Base-by-base conservation (phyloP, 108 stramenopile species). In the Nitzschia sp. region DNA sequence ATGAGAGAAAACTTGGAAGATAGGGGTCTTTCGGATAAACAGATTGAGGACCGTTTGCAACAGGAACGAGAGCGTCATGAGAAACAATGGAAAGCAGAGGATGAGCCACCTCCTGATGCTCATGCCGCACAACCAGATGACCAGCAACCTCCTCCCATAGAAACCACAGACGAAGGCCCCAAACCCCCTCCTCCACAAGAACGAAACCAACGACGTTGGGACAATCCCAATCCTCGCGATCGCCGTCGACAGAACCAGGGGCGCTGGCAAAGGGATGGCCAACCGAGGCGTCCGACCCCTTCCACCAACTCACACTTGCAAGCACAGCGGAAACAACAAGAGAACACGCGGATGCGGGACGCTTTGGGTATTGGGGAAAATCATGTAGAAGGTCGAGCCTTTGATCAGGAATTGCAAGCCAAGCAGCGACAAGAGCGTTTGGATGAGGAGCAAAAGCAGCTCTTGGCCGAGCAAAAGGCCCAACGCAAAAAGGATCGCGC, bases 331-430 rank as follows among this genome's bases (percentile, higher is more conserved):
- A 87, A 87, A 65, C 62, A 74, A 34, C 64, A 56, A 65, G 75
- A 87, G 43, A 91, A 86, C 53, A 80, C 82, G 40, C 79, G 83
- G 11, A 69, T 94, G 48, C 77, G 86, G 25, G 57, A 73, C 39
- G 88, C 88, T 0, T 85, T 87, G 57, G 86, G 87, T 7, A 88
- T 87, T 51, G 37, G 60, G n/a, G 71, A 72, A 17, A 70, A 59
- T 19, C 85, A 91, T 52, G 81, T 81, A 19, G 90, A 89, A 63
- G 93, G 93, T 9, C 70, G 62, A 54, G 93, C 93, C 34, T 94
- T 94, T 77, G 87, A 94, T 63, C 73, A 82, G 6, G 90, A 94
- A 58, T 51, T 87, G 10, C 88, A 89, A 50, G 75, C 84, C 22
- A 48, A 84, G 57, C 85, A 86, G 55, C 77, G 75, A 21, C 66